These are phyloP conservation scores for Haplographium delicatum DNA, from an alignment of 495 filamentous ascomycete genomes.

Conservation along the genomic window DNA sequence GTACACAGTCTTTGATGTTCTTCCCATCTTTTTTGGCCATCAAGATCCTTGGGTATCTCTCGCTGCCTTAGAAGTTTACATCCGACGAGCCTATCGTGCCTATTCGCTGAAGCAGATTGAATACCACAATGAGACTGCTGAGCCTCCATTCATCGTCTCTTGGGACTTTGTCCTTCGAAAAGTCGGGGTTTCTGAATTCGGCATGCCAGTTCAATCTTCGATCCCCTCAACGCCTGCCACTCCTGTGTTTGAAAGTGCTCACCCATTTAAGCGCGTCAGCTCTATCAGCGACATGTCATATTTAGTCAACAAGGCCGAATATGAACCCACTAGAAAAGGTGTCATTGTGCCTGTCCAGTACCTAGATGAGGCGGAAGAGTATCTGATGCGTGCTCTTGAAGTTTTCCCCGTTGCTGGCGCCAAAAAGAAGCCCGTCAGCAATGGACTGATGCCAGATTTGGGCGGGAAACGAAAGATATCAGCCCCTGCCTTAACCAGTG, in stretches of 20 bases:
- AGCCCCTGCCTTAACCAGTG: conserved; percentile 40
- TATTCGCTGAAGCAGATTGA: conserved; percentile 84
- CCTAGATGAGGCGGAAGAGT: conserved; percentile 88
- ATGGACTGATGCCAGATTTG: conserved; percentile 65
- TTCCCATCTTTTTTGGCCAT: conserved; percentile 91
- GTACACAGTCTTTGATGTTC: conserved; percentile 95
- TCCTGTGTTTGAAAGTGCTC: conserved; percentile 54
- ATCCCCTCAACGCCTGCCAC: conserved; percentile 83
- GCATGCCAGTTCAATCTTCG: conserved; percentile 66
- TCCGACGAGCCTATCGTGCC: conserved; percentile 93
- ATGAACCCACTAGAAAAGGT: conserved; percentile 83
- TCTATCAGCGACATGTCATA: conserved; percentile 98
- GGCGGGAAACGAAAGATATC: conserved; percentile 62
- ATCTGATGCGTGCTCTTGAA: conserved; percentile 75
- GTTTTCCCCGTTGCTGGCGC: conserved; percentile 56
- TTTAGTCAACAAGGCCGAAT: conserved; percentile 57
- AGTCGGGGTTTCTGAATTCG: conserved; percentile 84
- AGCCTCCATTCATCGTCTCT: conserved; percentile 75
- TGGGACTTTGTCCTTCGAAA: conserved; percentile 97
- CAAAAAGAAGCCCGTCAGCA: conserved; percentile 39
- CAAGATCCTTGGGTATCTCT: conserved; percentile 91
- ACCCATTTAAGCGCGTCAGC: conserved; percentile 71
- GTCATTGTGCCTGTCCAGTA: conserved; percentile 90
- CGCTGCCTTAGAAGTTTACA: conserved; percentile 91
- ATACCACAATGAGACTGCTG: conserved; percentile 70